phyloP scores from a whole-genome alignment of 495 filamentous ascomycete species.

The Neurospora hispaniola region DNA sequence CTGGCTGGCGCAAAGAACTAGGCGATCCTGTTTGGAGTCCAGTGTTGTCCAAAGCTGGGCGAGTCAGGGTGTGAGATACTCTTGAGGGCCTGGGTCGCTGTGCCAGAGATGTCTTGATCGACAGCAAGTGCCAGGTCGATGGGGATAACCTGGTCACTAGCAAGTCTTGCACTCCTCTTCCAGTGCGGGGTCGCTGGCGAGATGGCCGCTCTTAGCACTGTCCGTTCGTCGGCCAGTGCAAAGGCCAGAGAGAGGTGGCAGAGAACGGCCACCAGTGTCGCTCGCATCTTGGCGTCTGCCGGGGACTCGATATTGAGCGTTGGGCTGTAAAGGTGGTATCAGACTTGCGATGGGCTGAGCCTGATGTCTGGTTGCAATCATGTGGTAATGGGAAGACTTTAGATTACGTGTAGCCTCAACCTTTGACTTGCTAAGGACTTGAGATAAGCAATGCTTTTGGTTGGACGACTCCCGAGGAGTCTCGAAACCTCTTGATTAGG shows the following conservation, averaged over 20 bases:
- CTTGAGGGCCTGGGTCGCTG: background rate
- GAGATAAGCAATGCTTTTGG: background rate
- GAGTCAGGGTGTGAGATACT: slow-evolving; percentile 19
- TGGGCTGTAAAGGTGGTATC: background rate
- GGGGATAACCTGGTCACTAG: background rate
- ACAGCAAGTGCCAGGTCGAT: background rate
- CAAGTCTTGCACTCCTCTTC: background rate
- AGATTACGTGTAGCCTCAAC: background rate
- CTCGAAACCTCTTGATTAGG: background rate
- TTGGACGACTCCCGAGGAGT: background rate
- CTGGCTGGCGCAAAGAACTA: slow-evolving; percentile 8
- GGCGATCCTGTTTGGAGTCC: slow-evolving; percentile 12
- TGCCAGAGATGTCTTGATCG: background rate
- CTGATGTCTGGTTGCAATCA: background rate
- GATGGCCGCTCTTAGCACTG: background rate
- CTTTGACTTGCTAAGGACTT: background rate
- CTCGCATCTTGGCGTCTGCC: background rate
- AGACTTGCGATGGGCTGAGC: background rate
- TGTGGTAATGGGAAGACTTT: background rate
- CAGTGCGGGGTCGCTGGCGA: background rate
- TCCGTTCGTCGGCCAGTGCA: background rate
- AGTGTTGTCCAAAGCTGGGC: slow-evolving; percentile 16
- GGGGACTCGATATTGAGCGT: background rate
- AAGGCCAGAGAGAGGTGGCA: background rate
- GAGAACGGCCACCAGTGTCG: background rate